These are phyloP conservation scores for Ceratobasidium sp. DNA, from an alignment of 1,284 basidiomycete species.

Conservation along the genomic window DNA sequence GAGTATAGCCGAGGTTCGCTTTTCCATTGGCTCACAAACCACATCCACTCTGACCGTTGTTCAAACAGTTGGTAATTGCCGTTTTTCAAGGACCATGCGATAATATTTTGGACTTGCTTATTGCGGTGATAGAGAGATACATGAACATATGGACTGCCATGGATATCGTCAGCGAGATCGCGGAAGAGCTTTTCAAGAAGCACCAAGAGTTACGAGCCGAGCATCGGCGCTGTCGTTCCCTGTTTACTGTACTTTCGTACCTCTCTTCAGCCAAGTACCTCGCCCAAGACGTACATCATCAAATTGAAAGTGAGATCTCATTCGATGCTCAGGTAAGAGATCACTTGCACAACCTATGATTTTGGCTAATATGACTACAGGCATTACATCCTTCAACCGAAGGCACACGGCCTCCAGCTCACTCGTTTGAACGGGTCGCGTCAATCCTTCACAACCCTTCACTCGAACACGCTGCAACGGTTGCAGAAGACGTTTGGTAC, in stretches of 20 bases:
- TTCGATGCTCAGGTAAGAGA: conserved; percentile 73
- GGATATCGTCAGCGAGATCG: conserved; percentile 70
- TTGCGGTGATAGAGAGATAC: conserved; percentile 32
- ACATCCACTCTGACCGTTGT: not conserved
- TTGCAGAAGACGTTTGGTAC: conserved; percentile 72
- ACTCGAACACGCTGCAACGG: conserved; percentile 47
- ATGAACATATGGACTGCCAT: conserved; percentile 79
- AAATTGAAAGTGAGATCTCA: conserved; percentile 70
- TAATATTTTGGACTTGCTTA: conserved; percentile 28
- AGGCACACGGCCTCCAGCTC: conserved; percentile 18
- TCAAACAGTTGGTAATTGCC: conserved; percentile 19
- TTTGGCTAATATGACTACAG: conserved; percentile 52
- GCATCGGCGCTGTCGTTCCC: conserved; percentile 67
- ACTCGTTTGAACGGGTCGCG: conserved; percentile 72
- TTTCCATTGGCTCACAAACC: too few relatives aligned
- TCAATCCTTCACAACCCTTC: conserved; percentile 67
- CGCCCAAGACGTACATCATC: conserved; percentile 67
- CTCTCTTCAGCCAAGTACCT: conserved; percentile 74
- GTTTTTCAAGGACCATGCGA: conserved; percentile 25
- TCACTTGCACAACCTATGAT: not conserved
- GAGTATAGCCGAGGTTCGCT: conserved; percentile 37
- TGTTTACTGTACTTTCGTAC: conserved; percentile 72
- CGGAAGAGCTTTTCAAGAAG: conserved; percentile 70
- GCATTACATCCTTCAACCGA: conserved; percentile 65
- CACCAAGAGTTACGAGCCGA: conserved; percentile 72